Evolutionary conservation across 148 eudicot species (phyloP).

Genomic region (Chenopodium berlandieri): DNA sequence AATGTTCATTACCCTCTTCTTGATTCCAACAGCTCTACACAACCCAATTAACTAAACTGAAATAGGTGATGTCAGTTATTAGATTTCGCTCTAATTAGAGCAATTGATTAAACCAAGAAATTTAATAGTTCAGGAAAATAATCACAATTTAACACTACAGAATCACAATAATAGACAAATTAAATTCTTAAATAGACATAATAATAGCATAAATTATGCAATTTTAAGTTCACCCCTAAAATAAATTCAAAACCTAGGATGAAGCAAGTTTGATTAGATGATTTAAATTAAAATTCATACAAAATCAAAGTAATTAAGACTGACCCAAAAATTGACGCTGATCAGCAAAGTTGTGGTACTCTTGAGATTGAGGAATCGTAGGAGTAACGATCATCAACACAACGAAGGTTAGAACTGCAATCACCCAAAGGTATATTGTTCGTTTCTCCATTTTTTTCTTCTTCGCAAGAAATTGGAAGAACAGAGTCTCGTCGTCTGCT

Average conservation of each 20-base stretch:
- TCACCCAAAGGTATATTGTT: slow-evolving; percentile 39
- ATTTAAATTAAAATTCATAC: neutral
- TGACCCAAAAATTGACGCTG: slow-evolving; percentile 63
- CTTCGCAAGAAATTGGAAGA: too few species aligned
- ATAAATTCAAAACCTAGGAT: neutral
- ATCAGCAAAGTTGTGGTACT: slow-evolving; percentile 85
- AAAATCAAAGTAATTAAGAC: neutral
- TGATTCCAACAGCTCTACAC: neutral
- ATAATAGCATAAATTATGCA: neutral
- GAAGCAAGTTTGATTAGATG: neutral
- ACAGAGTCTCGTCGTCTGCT: too few species aligned
- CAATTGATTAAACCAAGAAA: too few species aligned
- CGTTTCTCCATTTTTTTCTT: slow-evolving; percentile 44
- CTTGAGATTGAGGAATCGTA: slow-evolving; percentile 75
- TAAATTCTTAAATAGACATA: neutral
- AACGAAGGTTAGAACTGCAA: slow-evolving; percentile 55
- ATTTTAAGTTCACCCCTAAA: neutral
- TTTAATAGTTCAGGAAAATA: too few species aligned
- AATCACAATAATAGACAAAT: neutral
- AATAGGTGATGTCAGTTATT: too few species aligned
- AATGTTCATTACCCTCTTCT: neutral
- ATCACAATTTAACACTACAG: too few species aligned
- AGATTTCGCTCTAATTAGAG: too few species aligned
- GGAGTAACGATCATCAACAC: slow-evolving; percentile 83
- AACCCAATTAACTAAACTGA: too few species aligned